phyloP scores from a whole-genome alignment of 2,329 filamentous ascomycete genomes.

The Tolypocladium inflatum region DNA sequence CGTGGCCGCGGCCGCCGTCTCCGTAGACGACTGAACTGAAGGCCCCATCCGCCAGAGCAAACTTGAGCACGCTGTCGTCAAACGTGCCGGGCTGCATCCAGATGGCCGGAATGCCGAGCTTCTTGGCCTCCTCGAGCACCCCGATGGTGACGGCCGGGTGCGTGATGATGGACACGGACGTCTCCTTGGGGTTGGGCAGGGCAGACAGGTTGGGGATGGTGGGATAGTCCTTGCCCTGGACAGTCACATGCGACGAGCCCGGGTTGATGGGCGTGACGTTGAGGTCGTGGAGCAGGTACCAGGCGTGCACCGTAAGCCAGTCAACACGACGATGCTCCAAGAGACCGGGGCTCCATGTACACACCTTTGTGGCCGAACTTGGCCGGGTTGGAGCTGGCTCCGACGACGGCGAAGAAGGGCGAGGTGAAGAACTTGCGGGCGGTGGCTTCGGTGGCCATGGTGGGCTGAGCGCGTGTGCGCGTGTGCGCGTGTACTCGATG shows the following conservation, averaged over 20 bases:
- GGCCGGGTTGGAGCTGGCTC: slow-evolving; percentile 71
- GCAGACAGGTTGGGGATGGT: slow-evolving; percentile 57
- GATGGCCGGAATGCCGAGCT: slow-evolving; percentile 61
- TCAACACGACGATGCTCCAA: neutral
- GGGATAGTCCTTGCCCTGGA: slow-evolving; percentile 45
- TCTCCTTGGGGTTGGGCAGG: slow-evolving; percentile 57
- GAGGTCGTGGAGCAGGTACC: slow-evolving; percentile 73
- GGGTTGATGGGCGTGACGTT: slow-evolving; percentile 82
- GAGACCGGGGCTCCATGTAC: slow-evolving; percentile 7
- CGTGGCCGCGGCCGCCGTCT: slow-evolving; percentile 52
- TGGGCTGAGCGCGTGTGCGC: neutral
- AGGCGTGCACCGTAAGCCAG: slow-evolving; percentile 62
- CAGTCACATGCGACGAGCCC: slow-evolving; percentile 51
- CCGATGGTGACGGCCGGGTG: slow-evolving; percentile 67
- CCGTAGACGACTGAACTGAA: slow-evolving; percentile 64
- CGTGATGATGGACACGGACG: slow-evolving; percentile 78
- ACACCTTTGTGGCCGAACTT: slow-evolving; percentile 87
- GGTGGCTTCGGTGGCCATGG: slow-evolving; percentile 58
- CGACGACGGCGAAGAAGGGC: slow-evolving; percentile 76
- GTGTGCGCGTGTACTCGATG: no score
- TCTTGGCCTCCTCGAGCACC: slow-evolving; percentile 68
- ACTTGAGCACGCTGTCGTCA: slow-evolving; percentile 63
- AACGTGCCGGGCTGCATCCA: slow-evolving; percentile 91
- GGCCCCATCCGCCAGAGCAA: slow-evolving; percentile 46
- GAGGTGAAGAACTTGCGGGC: slow-evolving; percentile 74